These are phyloP conservation scores for Mycena haematopus DNA, from an alignment of 768 basidiomycete species.

Conservation along the genomic window DNA sequence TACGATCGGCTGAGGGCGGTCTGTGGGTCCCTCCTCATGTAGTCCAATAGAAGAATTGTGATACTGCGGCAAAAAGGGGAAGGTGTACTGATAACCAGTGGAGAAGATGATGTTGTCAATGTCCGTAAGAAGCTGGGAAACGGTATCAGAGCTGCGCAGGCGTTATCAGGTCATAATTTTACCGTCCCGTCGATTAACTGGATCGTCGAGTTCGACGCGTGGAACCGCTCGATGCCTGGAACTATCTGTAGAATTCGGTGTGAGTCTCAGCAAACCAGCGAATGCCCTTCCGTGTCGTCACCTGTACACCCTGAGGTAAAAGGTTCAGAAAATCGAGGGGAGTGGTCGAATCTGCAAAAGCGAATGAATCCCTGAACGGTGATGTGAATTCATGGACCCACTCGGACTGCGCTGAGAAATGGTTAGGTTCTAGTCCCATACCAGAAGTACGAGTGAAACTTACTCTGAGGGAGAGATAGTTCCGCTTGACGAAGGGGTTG, in stretches of 20 bases:
- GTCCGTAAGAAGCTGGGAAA: constrained; percentile 31
- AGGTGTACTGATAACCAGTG: constrained; percentile 39
- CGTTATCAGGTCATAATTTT: background rate
- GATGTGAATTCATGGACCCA: background rate
- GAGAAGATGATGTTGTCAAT: constrained; percentile 39
- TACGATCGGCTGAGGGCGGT: constrained; percentile 30
- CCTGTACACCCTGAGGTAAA: constrained; percentile 33
- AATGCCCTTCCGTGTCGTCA: too few species aligned
- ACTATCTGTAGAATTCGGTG: too few species aligned
- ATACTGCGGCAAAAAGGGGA: constrained; percentile 39
- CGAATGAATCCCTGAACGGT: background rate
- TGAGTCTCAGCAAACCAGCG: too few species aligned
- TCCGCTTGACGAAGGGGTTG: constrained; percentile 30
- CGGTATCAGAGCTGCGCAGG: background rate
- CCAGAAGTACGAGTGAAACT: background rate
- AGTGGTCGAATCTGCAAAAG: constrained; percentile 20
- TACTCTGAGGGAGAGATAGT: constrained; percentile 31
- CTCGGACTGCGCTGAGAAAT: background rate
- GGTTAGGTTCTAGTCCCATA: background rate
- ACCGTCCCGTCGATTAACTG: constrained; percentile 37
- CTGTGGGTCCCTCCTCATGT: constrained; percentile 21
- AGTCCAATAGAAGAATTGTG: constrained; percentile 33
- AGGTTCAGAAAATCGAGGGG: constrained; percentile 28
- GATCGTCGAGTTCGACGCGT: constrained; percentile 30
- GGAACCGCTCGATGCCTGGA: constrained; percentile 36